A percentile compares a stretch with the other conserved stretches of the same genome.
Evolutionary conservation across 2,329 filamentous ascomycete species (phyloP).

Genomic region (Colletotrichum tofieldiae): DNA sequence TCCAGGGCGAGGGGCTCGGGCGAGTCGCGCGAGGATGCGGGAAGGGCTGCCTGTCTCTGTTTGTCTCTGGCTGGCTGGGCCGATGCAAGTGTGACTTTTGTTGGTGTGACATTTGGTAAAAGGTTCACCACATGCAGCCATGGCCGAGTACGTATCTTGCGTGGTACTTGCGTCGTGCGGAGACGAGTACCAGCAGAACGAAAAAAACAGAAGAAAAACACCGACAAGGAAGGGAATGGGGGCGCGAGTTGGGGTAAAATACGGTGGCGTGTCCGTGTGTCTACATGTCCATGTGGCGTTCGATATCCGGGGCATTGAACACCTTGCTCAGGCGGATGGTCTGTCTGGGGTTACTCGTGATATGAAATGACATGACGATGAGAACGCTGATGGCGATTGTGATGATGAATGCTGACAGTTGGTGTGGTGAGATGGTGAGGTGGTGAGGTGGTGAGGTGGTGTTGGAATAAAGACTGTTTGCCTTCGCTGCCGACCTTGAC

Average conservation of each 20-base stretch:
- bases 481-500: not conserved
- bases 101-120: not conserved
- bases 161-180: not conserved
- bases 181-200: not conserved
- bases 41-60: slow-evolving; percentile 17
- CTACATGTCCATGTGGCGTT: not conserved
- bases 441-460: slow-evolving; percentile 10
- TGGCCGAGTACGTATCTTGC: not conserved
- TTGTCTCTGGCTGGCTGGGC: slow-evolving; percentile 16
- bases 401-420: not conserved
- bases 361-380: not conserved
- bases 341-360: too few relatives aligned
- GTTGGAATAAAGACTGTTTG: slow-evolving; percentile 1
- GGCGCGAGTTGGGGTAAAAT: slow-evolving; percentile 26
- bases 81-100: not conserved
- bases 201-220: not conserved
- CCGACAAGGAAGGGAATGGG: slow-evolving; percentile 30
- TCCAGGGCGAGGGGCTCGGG: slow-evolving; percentile 13
- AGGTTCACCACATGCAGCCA: not conserved
- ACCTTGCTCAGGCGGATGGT: not conserved
- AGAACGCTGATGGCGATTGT: not conserved
- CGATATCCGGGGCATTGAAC: not conserved
- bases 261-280: slow-evolving; percentile 25
- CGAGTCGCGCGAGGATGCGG: slow-evolving; percentile 24
- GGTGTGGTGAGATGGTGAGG: not conserved